Evolutionary conservation across 805 yeast genomes (phyloP).

Genomic region (Candida methanosorbosa): DNA sequence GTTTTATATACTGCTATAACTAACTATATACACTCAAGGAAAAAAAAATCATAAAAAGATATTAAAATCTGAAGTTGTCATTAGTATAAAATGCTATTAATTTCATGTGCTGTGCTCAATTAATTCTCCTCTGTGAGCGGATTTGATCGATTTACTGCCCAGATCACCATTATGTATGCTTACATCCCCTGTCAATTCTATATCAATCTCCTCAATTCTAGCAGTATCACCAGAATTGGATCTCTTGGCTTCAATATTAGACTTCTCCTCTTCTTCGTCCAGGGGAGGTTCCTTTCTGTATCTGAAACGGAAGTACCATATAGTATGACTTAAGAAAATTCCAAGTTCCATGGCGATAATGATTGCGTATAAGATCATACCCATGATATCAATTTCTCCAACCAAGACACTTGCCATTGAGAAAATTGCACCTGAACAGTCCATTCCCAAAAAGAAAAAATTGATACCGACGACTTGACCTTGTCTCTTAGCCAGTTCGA

Average conservation of each 20-base stretch:
- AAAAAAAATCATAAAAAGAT: no score
- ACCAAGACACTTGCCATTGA: conserved; percentile 52
- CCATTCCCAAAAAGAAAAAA: conserved; percentile 67
- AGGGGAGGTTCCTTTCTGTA: conserved; percentile 5
- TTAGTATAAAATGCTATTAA: no score
- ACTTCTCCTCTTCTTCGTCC: conserved; percentile 1
- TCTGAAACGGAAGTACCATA: conserved; percentile 54
- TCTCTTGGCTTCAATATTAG: no score
- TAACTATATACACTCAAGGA: no score
- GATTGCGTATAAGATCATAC: conserved; percentile 65
- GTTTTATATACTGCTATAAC: no score
- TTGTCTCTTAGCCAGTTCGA: conserved; percentile 66
- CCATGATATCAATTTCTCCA: conserved; percentile 67
- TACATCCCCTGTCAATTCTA: neutral
- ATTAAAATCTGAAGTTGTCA: no score
- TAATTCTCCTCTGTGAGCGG: no score
- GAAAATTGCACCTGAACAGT: conserved; percentile 72
- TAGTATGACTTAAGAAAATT: conserved; percentile 56
- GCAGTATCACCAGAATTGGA: no score
- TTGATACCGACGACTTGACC: conserved; percentile 89
- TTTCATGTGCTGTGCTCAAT: no score
- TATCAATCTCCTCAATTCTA: no score
- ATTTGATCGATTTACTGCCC: no score
- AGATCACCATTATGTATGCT: neutral
- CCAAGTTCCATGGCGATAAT: conserved; percentile 76